Conservation (phyloP, 768 basidiomycete species). For the Phylloporus arenicola region DNA sequence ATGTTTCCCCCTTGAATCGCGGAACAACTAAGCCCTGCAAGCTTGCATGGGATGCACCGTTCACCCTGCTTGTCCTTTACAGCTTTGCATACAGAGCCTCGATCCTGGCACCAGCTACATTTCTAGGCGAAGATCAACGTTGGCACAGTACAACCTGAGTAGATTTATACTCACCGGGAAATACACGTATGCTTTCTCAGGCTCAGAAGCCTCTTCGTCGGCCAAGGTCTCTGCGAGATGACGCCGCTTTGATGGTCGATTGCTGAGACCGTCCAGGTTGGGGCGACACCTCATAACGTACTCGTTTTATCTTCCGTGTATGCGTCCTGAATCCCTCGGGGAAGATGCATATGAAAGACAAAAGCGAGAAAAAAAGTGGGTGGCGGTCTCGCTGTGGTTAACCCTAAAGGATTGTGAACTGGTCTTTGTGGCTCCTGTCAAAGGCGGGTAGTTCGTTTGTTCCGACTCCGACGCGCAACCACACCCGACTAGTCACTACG, state of each 20-base stretch:
- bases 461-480: background rate
- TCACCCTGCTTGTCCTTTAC: no score
- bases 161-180: background rate
- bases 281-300: background rate
- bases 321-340: background rate
- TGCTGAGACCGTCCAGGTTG: background rate
- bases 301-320: background rate
- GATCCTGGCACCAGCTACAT: no score
- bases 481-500: no score
- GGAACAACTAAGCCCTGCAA: no score
- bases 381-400: no score
- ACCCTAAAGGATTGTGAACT: no score
- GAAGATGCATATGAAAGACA: background rate
- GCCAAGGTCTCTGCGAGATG: background rate
- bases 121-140: background rate
- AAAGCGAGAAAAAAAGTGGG: background rate
- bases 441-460: background rate
- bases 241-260: background rate
- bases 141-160: background rate
- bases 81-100: no score
- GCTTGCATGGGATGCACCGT: no score
- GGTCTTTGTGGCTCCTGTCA: no score
- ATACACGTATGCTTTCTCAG: background rate
- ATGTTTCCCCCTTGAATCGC: no score
- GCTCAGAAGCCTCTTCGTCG: background rate